Evolutionary conservation across 2,329 filamentous ascomycete genomes (phyloP), one percentile per base, ranked within the genome.

Genomic region (Fusarium tricinctum): DNA sequence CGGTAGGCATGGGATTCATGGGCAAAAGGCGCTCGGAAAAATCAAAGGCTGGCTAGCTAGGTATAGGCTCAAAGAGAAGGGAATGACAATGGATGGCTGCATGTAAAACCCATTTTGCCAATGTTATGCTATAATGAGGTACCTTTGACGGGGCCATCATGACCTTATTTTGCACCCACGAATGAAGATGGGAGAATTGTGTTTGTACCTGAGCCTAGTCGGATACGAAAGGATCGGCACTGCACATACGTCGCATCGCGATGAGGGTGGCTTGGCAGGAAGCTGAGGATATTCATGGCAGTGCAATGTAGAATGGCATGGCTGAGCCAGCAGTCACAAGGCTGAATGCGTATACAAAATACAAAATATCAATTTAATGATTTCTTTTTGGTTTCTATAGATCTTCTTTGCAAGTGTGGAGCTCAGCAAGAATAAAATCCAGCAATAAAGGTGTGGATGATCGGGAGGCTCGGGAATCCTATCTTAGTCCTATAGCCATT

Each of bases 11-110:
- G 51, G 64, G 58, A 63, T 68, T 66, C 40, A 61, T 69, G 43
- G 66, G 58, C 51, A 69, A 51, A 59, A 40, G 69, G 63, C 68
- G 68, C 68, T 69, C 51, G 46, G 58, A 62, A 61, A 69, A 63
- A 50, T 59, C 53, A 62, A 56, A 58, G 38, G 40, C 56, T 54
- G 57, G 57, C 28, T 60, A 58, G 58, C 32, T 60, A 58, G 58
- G 45, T 52, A 71, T 59, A 53, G 47, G 51, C 43, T 43, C 55
- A 58, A 49, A 59, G 50, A 50, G 39, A 58, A 48, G 42, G 53
- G 51, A 52, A 49, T 56, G 45, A 50, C 50, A 51, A 53, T 30
- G 38, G 43, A 53, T 69, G 58, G 66, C 59, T 66, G 40, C 66
- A 58, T 48, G 33, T 66, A 47, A 63, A 47, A 43, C 53, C 55